Percentiles rank a stretch among this genome's conserved stretches.
Evolutionary conservation across 768 basidiomycete species (phyloP).

Genomic region (Pleurotus eryngii): DNA sequence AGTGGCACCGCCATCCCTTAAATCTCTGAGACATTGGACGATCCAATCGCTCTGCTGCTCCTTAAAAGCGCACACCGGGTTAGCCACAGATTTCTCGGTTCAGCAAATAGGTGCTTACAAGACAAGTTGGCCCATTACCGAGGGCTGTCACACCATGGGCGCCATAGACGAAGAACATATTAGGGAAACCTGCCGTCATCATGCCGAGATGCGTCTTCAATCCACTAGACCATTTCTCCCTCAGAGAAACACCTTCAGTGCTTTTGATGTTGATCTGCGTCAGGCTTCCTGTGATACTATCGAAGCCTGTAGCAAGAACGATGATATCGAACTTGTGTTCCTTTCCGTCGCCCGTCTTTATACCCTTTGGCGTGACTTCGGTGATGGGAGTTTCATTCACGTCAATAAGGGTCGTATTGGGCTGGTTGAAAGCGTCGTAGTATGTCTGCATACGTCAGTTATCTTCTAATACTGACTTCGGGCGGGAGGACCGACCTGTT

Average conservation of each 20-base stretch:
- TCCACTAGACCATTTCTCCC: slow-evolving; percentile 14
- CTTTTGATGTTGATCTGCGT: slow-evolving; percentile 14
- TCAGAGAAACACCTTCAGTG: slow-evolving; percentile 11
- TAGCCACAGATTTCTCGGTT: neutral
- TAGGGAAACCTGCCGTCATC: slow-evolving; percentile 10
- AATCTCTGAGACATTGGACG: slow-evolving; percentile 10
- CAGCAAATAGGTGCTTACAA: slow-evolving; percentile 5
- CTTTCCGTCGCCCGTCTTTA: slow-evolving; percentile 10
- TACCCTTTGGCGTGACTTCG: slow-evolving; percentile 12
- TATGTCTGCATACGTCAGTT: neutral
- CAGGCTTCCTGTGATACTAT: slow-evolving; percentile 11
- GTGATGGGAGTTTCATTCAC: slow-evolving; percentile 11
- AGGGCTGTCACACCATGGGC: slow-evolving; percentile 14
- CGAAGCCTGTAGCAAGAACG: slow-evolving; percentile 16
- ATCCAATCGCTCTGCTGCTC: slow-evolving; percentile 17
- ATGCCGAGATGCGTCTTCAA: slow-evolving; percentile 13
- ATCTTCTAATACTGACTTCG: too few species aligned
- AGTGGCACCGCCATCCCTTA: slow-evolving; percentile 2
- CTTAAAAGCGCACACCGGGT: neutral
- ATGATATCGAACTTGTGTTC: slow-evolving; percentile 15
- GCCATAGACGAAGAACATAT: slow-evolving; percentile 16
- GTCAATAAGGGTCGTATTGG: slow-evolving; percentile 13
- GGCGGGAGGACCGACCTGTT: slow-evolving; percentile 8
- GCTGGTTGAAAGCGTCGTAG: slow-evolving; percentile 12
- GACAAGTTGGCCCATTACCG: slow-evolving; percentile 13